Base-by-base conservation (phyloP, 2,329 filamentous ascomycete genomes). In the Ophiostoma piceae region DNA sequence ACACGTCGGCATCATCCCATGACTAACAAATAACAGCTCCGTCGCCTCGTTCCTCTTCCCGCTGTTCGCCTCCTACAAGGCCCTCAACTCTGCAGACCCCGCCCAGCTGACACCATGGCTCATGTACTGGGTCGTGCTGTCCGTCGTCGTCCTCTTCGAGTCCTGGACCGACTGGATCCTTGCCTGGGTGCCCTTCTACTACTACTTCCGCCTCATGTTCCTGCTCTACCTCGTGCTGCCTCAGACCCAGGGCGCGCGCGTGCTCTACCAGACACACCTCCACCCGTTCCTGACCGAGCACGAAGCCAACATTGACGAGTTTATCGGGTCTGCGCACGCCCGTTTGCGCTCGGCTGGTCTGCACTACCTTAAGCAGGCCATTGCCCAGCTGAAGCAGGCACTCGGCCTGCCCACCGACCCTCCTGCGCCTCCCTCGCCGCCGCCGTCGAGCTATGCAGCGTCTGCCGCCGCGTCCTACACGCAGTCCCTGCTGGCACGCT, bases 41-140 rank as follows among this genome's bases (percentile, higher is more conserved):
- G 80, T 94, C 78, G 89, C 91, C 71, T 96, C 94, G 70, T 93
- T 96, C 77, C 88, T 97, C 77, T 96, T 98, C 78, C 95, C 95
- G 68, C 88, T 97, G 73, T 98, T 97, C 82, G 94, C 94, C 74
- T 97, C 94, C 73, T 98, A 97, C 86, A 98, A 98, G 84, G 94
- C 95, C 67, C 90, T 99, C 77, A 94, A 95, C 81, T 94, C 92
- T 19, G 90, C 91, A 68, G 92, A 97, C 79, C 93, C 94, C 1
- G 90, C 92, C 51, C 89, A 96, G 77, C 85, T 97, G 71, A 92
- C 92, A 73, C 94, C 94, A 89, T 99, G 95, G 95, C 87, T 98
- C 74, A 98, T 98, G 91, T 99, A 98, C 85, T 99, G 94, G 91
- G 92, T 97, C 72, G 92, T 97, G 32, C 87, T 97, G 74, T 91